Evolutionary conservation across 345 rosid species (phyloP).

Genomic region (Zanthoxylum bungeanum): DNA sequence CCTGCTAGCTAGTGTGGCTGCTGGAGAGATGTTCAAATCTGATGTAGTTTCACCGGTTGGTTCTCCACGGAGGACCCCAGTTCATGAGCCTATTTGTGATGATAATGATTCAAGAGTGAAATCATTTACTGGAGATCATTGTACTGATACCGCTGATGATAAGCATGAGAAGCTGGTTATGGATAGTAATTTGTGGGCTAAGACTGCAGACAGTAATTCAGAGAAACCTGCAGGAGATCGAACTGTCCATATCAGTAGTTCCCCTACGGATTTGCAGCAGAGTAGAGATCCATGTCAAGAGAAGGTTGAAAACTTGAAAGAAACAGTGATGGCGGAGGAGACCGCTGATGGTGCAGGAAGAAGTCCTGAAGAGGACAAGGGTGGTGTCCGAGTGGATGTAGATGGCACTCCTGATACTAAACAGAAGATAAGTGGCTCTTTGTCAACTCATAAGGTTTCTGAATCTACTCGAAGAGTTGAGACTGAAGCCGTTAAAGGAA

Average conservation of each 20-base stretch:
- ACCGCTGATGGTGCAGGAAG: conserved; percentile 21
- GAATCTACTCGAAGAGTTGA: conserved; percentile 21
- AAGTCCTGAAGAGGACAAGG: conserved; percentile 28
- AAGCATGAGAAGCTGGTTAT: conserved; percentile 30
- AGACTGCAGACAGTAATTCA: conserved; percentile 26
- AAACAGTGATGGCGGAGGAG: conserved; percentile 21
- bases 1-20: conserved; percentile 90
- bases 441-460: conserved; percentile 21
- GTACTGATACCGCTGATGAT: conserved; percentile 24
- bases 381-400: conserved; percentile 19
- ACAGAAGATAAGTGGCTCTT: conserved; percentile 19
- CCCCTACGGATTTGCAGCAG: conserved; percentile 32
- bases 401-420: conserved; percentile 29
- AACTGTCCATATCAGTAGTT: conserved; percentile 28
- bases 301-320: conserved; percentile 37
- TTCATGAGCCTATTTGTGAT: conserved; percentile 27
- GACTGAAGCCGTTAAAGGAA: conserved; percentile 25
- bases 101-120: conserved; percentile 36
- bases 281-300: conserved; percentile 35
- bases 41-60: conserved; percentile 47
- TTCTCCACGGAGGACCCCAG: conserved; percentile 43
- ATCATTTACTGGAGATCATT: conserved; percentile 24
- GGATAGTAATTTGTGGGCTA: conserved; percentile 18
- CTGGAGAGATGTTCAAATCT: conserved; percentile 73
- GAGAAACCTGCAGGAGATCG: conserved; percentile 29